Conservation (phyloP, 352 stramenopile species). For the Pythium coloratum region DNA sequence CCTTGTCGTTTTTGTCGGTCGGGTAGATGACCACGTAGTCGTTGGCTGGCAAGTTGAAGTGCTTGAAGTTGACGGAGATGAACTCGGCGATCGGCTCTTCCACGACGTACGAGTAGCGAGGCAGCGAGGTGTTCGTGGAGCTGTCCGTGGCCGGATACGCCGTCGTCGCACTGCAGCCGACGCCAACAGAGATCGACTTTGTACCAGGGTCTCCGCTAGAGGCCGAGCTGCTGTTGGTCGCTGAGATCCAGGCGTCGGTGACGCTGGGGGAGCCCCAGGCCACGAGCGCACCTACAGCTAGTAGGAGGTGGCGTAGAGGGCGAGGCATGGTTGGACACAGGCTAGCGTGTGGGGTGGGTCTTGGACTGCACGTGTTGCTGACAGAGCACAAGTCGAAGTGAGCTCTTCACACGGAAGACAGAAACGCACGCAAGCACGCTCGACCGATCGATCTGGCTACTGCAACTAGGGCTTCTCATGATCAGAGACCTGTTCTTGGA, state of each 20-base stretch:
- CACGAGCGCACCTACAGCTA: background rate
- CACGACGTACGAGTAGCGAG: background rate
- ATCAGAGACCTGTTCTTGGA: slow-evolving; percentile 1
- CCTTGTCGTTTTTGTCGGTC: slow-evolving; percentile 28
- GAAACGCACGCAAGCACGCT: background rate
- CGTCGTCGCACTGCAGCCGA: slow-evolving; percentile 43
- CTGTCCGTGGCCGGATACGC: slow-evolving; percentile 10
- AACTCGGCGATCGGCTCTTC: slow-evolving; percentile 42
- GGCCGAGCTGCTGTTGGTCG: background rate
- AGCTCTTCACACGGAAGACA: background rate
- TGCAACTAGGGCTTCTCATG: background rate
- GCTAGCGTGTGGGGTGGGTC: background rate
- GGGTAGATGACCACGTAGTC: slow-evolving; percentile 58
- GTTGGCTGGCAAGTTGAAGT: slow-evolving; percentile 57
- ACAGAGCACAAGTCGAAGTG: slow-evolving; percentile 4
- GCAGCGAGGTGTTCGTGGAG: background rate
- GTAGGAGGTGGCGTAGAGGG: background rate
- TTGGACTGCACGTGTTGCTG: background rate
- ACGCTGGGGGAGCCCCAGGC: background rate
- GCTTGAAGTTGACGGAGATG: slow-evolving; percentile 59
- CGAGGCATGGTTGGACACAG: background rate
- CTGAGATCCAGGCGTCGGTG: background rate
- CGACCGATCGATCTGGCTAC: background rate
- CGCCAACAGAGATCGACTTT: slow-evolving; percentile 36
- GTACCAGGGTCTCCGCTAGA: slow-evolving; percentile 33